Evolutionary conservation across 2,329 filamentous ascomycete species (phyloP).

Genomic region (Paecilomyces niveus): DNA sequence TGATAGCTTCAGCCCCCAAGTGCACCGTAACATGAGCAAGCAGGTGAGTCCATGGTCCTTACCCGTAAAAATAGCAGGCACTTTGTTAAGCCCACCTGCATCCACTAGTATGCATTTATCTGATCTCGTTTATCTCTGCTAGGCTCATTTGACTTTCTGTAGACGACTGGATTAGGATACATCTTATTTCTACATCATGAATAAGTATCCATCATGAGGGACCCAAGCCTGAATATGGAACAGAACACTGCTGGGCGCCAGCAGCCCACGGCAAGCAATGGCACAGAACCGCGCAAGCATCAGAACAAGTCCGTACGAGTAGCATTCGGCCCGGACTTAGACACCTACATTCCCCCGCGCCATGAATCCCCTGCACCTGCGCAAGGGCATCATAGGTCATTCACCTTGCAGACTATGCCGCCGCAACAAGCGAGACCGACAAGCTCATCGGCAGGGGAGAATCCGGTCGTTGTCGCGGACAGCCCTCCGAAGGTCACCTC

Average conservation of each 20-base stretch:
- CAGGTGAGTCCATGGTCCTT: slow-evolving; percentile 8
- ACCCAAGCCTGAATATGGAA: slow-evolving; percentile 29
- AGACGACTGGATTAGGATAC: slow-evolving; percentile 1
- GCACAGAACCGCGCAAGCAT: slow-evolving; percentile 22
- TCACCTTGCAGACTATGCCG: slow-evolving; percentile 4
- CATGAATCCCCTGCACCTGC: slow-evolving; percentile 24
- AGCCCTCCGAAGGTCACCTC: slow-evolving; percentile 17
- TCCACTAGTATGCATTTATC: not conserved
- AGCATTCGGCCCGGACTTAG: slow-evolving; percentile 32
- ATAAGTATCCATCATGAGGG: slow-evolving; percentile 26
- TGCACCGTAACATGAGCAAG: slow-evolving; percentile 11
- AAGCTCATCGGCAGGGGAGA: slow-evolving; percentile 21
- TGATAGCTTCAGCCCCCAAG: slow-evolving; percentile 7
- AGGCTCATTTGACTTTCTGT: slow-evolving; percentile 6
- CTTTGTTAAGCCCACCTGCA: not conserved
- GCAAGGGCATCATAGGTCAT: slow-evolving; percentile 18
- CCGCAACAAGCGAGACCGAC: slow-evolving; percentile 18
- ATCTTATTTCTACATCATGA: slow-evolving; percentile 22
- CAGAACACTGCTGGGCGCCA: slow-evolving; percentile 16
- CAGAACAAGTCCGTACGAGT: slow-evolving; percentile 29
- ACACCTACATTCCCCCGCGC: slow-evolving; percentile 29
- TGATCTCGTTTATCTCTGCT: slow-evolving; percentile 1
- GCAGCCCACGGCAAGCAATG: slow-evolving; percentile 20
- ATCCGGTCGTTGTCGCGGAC: slow-evolving; percentile 12
- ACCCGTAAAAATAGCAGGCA: not conserved